Percentiles rank a stretch among this genome's conserved stretches.
These are phyloP conservation scores for Tetradesmus lagerheimii DNA, from an alignment of 139 green algal genomes.

Conservation along the genomic window DNA sequence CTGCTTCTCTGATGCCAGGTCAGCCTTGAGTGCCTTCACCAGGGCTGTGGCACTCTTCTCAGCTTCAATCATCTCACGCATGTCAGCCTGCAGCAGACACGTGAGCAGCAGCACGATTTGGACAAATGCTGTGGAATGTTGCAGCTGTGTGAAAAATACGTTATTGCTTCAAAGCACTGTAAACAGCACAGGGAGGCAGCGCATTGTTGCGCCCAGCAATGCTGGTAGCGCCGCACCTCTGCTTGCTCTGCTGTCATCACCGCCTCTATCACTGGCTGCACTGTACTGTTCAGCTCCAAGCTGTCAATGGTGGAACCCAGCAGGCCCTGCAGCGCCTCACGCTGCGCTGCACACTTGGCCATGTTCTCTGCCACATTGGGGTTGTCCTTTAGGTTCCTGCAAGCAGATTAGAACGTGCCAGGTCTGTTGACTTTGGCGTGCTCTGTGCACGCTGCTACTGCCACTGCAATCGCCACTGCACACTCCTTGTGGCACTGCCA, in stretches of 20 bases:
- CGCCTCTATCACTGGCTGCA: constrained; percentile 64
- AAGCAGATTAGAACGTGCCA: background rate
- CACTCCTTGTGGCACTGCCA: too few species aligned
- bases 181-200: too few species aligned
- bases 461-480: background rate
- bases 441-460: background rate
- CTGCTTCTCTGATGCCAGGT: constrained; percentile 75
- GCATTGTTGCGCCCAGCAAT: too few species aligned
- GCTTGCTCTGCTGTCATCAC: constrained; percentile 71
- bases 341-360: constrained; percentile 79
- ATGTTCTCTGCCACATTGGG: constrained; percentile 89
- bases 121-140: too few species aligned
- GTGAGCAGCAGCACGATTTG: background rate
- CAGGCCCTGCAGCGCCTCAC: constrained; percentile 70
- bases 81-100: constrained; percentile 50
- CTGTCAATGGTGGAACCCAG: constrained; percentile 65
- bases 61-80: constrained; percentile 72
- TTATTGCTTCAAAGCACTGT: too few species aligned
- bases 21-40: constrained; percentile 72
- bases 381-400: constrained; percentile 86
- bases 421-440: background rate
- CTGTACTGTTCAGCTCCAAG: constrained; percentile 62
- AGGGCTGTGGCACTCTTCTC: constrained; percentile 70
- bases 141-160: too few species aligned
- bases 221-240: constrained; percentile 52